A percentile compares a stretch with the other conserved stretches of the same genome.
These are phyloP conservation scores for Neurospora sp. DNA, from an alignment of 495 filamentous ascomycete genomes.

Conservation along the genomic window DNA sequence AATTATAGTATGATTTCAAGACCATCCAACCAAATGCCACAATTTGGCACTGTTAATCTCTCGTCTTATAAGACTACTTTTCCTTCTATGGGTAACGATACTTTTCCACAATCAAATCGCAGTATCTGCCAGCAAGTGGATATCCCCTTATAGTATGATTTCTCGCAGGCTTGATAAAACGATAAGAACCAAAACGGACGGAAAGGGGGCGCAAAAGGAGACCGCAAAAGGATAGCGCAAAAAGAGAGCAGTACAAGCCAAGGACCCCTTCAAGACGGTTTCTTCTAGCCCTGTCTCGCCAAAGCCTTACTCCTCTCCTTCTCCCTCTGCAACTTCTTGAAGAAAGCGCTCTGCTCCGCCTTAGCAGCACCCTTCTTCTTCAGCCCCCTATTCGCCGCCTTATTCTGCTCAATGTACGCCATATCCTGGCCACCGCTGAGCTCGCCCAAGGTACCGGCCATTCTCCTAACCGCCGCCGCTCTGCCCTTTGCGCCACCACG, in stretches of 20 bases:
- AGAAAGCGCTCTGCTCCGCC: conserved; percentile 43
- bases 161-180: neutral
- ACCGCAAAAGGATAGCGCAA: too few relatives aligned
- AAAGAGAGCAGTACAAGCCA: neutral
- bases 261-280: neutral
- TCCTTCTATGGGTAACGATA: neutral
- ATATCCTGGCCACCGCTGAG: conserved; percentile 87
- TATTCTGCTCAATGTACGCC: conserved; percentile 90
- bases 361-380: conserved; percentile 56
- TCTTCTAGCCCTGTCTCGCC: neutral
- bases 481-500: conserved; percentile 27
- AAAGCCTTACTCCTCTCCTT: conserved; percentile 25
- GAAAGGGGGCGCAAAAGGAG: neutral
- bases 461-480: conserved; percentile 47
- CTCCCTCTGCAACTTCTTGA: conserved; percentile 76
- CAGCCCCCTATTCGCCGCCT: conserved; percentile 60
- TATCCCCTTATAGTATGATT: neutral
- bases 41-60: neutral
- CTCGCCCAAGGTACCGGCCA: conserved; percentile 74
- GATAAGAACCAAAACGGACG: neutral
- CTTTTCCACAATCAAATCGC: neutral
- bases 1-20: neutral
- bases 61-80: neutral
- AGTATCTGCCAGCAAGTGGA: neutral
- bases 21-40: neutral